Base-by-base conservation (phyloP, 345 rosid species). In the Mallotus nudiflorus region DNA sequence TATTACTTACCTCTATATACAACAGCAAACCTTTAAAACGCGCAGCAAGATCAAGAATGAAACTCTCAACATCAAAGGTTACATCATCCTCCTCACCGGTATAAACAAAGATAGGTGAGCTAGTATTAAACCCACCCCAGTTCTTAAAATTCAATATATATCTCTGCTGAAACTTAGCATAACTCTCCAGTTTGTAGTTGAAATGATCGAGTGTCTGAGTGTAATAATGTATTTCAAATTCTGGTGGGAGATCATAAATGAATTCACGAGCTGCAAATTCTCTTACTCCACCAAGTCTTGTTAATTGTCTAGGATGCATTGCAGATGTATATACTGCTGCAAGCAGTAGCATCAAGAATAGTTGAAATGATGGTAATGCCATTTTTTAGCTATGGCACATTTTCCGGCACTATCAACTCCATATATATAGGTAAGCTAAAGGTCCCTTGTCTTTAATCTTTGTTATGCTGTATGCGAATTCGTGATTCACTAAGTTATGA, bases 191-290 rank as follows among this genome's bases (percentile, higher is more conserved):
- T 24, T 33, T 49, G 18, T 68, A 77, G 48, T 73, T 77, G 57
- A 77, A 77, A 50, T 77, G 81, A 50, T 77, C 81, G 1, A 72
- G 55, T 18, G 74, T 77, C n/a, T 77, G 74, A 0, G 66, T 20
- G 73, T 67, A 72, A 45, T 67, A 33, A 22, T 77, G 66, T 13
- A 51, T 14, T 27, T 67, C 39, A 68, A 62, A 77, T 3, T 72
- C 70, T n/a, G 50, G 66, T 6, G 66, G 63, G 57, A 57, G 18
- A 24, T 54, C 33, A 16, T 25, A 25, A 4, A 18, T 24, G 59
- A 11, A 25, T 54, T 54, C 35, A 33, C 59, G 24, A 0, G 59
- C 29, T 0, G 59, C 5, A 25, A 28, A 28, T 2, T 0, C 0
- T 31, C 9, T 16, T 39, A 68, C 19, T n/a, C 55, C 20, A 12